phyloP scores from a whole-genome alignment of 192 early-diverging fungal species.

The Funneliformis geosporum region DNA sequence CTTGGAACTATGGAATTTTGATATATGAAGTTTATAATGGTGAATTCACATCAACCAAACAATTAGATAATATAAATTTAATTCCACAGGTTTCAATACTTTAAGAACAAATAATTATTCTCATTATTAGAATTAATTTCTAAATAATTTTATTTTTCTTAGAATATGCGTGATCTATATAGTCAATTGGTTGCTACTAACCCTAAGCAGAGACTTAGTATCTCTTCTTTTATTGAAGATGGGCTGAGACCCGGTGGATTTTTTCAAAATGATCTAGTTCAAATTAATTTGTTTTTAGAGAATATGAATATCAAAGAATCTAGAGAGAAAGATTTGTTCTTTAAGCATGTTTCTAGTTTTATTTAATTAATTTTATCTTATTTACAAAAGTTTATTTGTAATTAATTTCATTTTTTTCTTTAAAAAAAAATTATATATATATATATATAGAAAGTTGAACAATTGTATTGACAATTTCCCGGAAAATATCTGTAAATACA shows the following conservation, averaged over 20 bases:
- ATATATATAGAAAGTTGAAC: conserved; percentile 64
- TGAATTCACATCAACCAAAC: conserved; percentile 48
- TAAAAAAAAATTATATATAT: neutral
- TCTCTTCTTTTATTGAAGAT: conserved; percentile 70
- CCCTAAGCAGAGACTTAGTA: conserved; percentile 61
- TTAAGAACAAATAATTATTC: neutral
- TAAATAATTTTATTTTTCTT: neutral
- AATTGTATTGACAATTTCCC: conserved; percentile 76
- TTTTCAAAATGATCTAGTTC: conserved; percentile 84
- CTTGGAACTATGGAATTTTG: conserved; percentile 80
- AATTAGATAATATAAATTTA: conserved; percentile 48
- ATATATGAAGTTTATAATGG: conserved; percentile 85
- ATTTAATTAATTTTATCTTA: neutral
- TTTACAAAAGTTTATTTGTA: neutral
- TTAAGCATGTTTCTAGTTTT: conserved; percentile 39
- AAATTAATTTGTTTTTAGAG: conserved; percentile 85
- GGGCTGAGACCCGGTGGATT: conserved; percentile 63
- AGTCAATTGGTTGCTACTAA: conserved; percentile 62
- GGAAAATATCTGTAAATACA: conserved; percentile 81
- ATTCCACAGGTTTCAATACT: conserved; percentile 54
- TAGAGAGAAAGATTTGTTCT: conserved; percentile 83
- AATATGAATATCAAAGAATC: conserved; percentile 89
- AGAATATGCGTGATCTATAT: conserved; percentile 57
- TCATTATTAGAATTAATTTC: neutral
- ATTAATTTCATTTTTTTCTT: neutral